Base-by-base conservation (phyloP, 192 early-diverging fungal species). In the Mortierella antarctica region DNA sequence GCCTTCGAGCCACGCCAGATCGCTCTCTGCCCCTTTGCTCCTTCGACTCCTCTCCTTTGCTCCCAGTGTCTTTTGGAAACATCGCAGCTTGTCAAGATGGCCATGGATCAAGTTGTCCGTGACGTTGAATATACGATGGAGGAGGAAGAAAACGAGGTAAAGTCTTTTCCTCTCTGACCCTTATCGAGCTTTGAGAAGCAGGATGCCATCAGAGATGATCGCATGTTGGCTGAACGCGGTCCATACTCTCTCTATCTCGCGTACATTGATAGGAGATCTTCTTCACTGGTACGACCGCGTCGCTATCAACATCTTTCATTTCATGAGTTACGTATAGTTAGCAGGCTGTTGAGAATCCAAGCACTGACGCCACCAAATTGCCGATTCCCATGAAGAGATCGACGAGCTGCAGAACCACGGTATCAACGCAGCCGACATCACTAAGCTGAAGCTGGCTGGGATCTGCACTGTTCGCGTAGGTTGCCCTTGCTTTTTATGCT, bases 381-480 rank as follows among this genome's bases (percentile, higher is more conserved):
- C 17, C 4, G 50, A 50, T 50, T 50, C 11, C 11, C 11, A 50
- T 20, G 9, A 41, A 79, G 86, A 87, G 56, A 71, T 88, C 5
- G 88, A 88, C 40, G 85, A 87, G 39, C 66, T 88, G 11, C 88
- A 90, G 78, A 84, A 91, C 55, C 86, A 88, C 67, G 94, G 95
- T 9, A 93, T 96, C 74, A 89, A 87, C 57, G 88, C 81, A 6
- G 91, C 92, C 1, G 94, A 96, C 81, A 96, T 96, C 69, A 80
- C 72, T n/a, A 95, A 93, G 70, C 86, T 96, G 18, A 96, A 94
- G 77, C 65, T 74, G 12, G 87, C 92, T 14, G 95, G 94, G 40
- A 85, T 96, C 51, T 90, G 92, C 44, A 94, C 95, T 15, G 86
- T 95, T 46, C 69, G 86, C 49, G 94, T 92, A 87, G 68, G 57